These are phyloP conservation scores for Microbotryum intermedium DNA, from an alignment of 1,284 basidiomycete genomes.

Conservation along the genomic window DNA sequence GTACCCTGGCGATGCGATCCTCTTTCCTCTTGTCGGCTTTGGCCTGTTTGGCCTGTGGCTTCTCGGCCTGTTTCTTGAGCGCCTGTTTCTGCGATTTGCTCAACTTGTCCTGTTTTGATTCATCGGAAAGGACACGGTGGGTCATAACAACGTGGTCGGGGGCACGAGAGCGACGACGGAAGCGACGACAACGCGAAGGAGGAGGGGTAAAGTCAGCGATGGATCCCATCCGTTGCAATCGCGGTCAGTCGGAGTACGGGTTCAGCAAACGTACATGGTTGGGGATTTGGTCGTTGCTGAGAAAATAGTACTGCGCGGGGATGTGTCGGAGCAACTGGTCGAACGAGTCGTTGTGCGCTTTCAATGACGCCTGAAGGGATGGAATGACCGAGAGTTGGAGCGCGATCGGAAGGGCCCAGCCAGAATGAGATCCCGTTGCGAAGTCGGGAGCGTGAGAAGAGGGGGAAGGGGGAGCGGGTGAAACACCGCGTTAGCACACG, in stretches of 20 bases:
- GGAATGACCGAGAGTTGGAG: not conserved
- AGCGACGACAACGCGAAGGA: not conserved
- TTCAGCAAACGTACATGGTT: not conserved
- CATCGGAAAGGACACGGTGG: not conserved
- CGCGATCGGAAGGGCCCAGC: too few relatives aligned
- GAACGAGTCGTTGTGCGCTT: slow-evolving; percentile 73
- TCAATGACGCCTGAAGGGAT: slow-evolving; percentile 56
- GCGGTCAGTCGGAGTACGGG: not conserved
- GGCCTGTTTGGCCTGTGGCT: slow-evolving; percentile 38
- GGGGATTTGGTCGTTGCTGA: slow-evolving; percentile 48
- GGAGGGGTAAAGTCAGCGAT: not conserved
- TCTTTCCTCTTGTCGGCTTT: slow-evolving; percentile 57
- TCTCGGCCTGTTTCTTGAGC: slow-evolving; percentile 72
- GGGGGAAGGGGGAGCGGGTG: too few relatives aligned
- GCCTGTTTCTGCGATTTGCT: slow-evolving; percentile 68
- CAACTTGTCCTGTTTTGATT: not conserved
- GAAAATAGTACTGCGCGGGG: slow-evolving; percentile 77
- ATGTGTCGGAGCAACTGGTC: slow-evolving; percentile 71
- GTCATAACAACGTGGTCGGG: too few relatives aligned
- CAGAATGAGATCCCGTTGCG: too few relatives aligned
- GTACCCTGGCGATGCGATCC: slow-evolving; percentile 72
- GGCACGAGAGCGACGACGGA: not conserved
- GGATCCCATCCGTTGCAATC: not conserved
- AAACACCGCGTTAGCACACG: too few relatives aligned
- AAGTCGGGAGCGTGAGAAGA: too few relatives aligned